Evolutionary conservation across 345 rosid species (phyloP), one percentile per base, ranked within the genome.

Genomic region (Crucihimalaya himalaica): DNA sequence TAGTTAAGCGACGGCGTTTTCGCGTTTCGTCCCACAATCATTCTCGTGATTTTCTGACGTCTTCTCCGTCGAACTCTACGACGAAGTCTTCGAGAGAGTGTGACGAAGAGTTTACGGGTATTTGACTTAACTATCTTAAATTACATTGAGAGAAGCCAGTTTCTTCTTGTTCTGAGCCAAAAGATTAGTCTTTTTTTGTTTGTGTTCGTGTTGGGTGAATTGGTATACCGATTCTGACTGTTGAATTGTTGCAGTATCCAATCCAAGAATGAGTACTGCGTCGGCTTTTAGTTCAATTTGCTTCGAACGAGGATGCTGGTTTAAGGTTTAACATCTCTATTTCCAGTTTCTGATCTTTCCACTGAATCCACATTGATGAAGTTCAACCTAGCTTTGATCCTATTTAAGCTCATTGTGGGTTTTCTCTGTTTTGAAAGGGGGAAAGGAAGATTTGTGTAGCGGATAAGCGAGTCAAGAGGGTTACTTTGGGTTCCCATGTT

Each of bases 231-330:
- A n/a, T n/a, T n/a, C 20, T 27, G 11, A 19, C 0, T 14, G 21
- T 51, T 51, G 70, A 6, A 63, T 73, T 20, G 64, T 64, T 64
- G 73, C 48, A 39, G 55, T 48, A 31, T 29, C 57, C 1, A 43
- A 52, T 61, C 29, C 7, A 29, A 76, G 66, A 50, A 77, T 77
- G 80, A 71, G 19, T 70, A 37, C 55, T 65, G 21, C 76, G 18
- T 47, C 76, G 50, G 63, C 61, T 31, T 71, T 56, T 16, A 70
- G 68, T 4, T 65, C 73, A 51, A 25, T 77, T 10, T 47, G 56
- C 80, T 57, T 56, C 63, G 76, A 77, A 63, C 76, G 28, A 71
- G 68, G 76, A 77, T 64, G 76, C 63, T 77, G 68, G 80, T 66
- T 50, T 48, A 51, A 65, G 72, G 76, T 77, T 39, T 0, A 60